phyloP scores from a whole-genome alignment of 2,329 filamentous ascomycete species.

The Fusarium penzigii region DNA sequence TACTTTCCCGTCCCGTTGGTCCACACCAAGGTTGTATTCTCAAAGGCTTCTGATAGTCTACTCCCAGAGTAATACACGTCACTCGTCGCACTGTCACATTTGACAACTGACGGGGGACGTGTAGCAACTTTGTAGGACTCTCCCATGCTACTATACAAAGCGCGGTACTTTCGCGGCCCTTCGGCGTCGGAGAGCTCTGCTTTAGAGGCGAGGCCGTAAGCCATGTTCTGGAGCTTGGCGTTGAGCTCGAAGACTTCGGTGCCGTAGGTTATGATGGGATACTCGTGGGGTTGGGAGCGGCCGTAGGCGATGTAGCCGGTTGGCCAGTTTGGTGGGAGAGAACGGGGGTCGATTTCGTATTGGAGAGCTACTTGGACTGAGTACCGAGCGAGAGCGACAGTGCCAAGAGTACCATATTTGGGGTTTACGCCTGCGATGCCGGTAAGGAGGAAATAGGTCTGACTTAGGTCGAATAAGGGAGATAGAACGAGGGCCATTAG shows the following conservation, averaged over 20 bases:
- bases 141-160: constrained; percentile 48
- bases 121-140: constrained; percentile 44
- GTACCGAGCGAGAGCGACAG: constrained; percentile 68
- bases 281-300: constrained; percentile 52
- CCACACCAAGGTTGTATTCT: constrained; percentile 61
- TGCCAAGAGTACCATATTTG: constrained; percentile 63
- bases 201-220: constrained; percentile 50
- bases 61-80: constrained; percentile 72
- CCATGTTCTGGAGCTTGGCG: constrained; percentile 54
- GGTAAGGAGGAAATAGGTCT: constrained; percentile 70
- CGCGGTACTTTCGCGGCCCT: constrained; percentile 53
- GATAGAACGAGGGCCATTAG: constrained; percentile 65
- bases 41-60: constrained; percentile 63
- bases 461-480: constrained; percentile 60
- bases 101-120: constrained; percentile 54
- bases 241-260: constrained; percentile 72
- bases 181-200: constrained; percentile 55
- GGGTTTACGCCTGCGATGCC: constrained; percentile 78
- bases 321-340: constrained; percentile 63
- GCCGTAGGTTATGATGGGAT: constrained; percentile 62
- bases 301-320: constrained; percentile 72
- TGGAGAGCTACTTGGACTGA: constrained; percentile 74
- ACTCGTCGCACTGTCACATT: constrained; percentile 68
- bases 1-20: constrained; percentile 70
- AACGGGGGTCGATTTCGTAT: constrained; percentile 72